Percentiles rank a stretch among this genome's conserved stretches.
These are phyloP conservation scores for Lipomyces anomalus DNA, from an alignment of 805 yeast species.

Conservation along the genomic window DNA sequence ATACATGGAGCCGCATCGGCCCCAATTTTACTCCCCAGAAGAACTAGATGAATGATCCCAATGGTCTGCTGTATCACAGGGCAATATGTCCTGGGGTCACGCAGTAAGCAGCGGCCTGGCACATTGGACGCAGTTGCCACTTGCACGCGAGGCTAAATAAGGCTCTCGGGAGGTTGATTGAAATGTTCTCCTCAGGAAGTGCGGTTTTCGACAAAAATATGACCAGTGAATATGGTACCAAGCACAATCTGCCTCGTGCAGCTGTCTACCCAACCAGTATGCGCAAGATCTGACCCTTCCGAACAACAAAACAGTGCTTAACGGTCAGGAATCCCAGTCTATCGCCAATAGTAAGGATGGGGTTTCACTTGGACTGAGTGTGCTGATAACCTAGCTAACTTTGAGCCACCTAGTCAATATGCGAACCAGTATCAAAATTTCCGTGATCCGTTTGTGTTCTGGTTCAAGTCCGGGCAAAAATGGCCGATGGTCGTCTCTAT, in stretches of 20 bases:
- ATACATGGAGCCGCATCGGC: constrained; percentile 4
- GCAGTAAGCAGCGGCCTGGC: constrained; percentile 36
- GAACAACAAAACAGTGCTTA: background rate
- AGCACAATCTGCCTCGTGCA: background rate
- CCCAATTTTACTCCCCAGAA: constrained; percentile 33
- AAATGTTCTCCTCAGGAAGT: constrained; percentile 35
- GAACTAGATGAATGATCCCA: constrained; percentile 45
- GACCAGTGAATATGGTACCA: constrained; percentile 33
- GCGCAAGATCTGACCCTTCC: background rate
- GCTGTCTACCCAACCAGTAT: background rate
- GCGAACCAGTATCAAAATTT: constrained; percentile 9
- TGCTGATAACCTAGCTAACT: constrained; percentile 3
- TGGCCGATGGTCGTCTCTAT: constrained; percentile 12
- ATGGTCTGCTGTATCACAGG: constrained; percentile 40
- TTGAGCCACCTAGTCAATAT: constrained; percentile 2
- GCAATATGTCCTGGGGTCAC: constrained; percentile 41
- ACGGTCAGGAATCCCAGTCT: background rate
- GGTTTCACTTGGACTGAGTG: constrained; percentile 6
- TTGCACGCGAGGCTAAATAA: constrained; percentile 32
- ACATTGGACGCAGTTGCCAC: constrained; percentile 34
- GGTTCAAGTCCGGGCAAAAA: constrained; percentile 2
- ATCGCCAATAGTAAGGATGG: constrained; percentile 2
- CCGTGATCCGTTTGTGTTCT: constrained; percentile 14
- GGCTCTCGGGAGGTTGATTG: constrained; percentile 27
- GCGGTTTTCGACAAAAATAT: constrained; percentile 37